phyloP scores from a whole-genome alignment of 768 basidiomycete genomes.

The Favolaschia claudopus region DNA sequence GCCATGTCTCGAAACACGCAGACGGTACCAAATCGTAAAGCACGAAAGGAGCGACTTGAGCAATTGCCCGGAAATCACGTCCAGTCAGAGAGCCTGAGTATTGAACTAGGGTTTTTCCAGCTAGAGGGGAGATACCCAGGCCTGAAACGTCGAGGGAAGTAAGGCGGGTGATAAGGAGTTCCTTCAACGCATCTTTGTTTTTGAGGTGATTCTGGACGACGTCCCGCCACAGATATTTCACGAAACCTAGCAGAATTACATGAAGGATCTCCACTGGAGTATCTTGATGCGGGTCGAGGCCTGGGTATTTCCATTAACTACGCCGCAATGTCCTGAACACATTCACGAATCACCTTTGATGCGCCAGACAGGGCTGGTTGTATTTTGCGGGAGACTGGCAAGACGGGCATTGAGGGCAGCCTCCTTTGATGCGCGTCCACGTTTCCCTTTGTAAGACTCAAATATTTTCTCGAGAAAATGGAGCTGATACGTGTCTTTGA shows the following conservation, averaged over 20 bases:
- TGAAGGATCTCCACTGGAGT: conserved; percentile 34
- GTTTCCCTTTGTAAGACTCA: conserved; percentile 25
- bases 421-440: conserved; percentile 18
- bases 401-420: neutral
- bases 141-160: too few relatives aligned
- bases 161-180: too few relatives aligned
- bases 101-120: too few relatives aligned
- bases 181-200: too few relatives aligned
- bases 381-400: too few relatives aligned
- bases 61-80: too few relatives aligned
- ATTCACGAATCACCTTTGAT: conserved; percentile 21
- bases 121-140: too few relatives aligned
- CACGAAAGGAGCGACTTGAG: too few relatives aligned
- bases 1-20: too few relatives aligned
- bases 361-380: conserved; percentile 9
- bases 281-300: conserved; percentile 35
- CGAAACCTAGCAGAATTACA: conserved; percentile 29
- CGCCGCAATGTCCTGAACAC: neutral
- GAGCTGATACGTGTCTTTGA: conserved; percentile 42
- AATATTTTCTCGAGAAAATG: conserved; percentile 33
- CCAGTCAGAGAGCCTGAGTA: too few relatives aligned
- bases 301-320: conserved; percentile 21
- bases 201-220: too few relatives aligned
- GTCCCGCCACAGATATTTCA: conserved; percentile 34
- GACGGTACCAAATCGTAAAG: too few relatives aligned